Percentiles rank a stretch among this genome's conserved stretches.
Evolutionary conservation across 306 rosid genomes (phyloP).

Genomic region (Fagus crenata): DNA sequence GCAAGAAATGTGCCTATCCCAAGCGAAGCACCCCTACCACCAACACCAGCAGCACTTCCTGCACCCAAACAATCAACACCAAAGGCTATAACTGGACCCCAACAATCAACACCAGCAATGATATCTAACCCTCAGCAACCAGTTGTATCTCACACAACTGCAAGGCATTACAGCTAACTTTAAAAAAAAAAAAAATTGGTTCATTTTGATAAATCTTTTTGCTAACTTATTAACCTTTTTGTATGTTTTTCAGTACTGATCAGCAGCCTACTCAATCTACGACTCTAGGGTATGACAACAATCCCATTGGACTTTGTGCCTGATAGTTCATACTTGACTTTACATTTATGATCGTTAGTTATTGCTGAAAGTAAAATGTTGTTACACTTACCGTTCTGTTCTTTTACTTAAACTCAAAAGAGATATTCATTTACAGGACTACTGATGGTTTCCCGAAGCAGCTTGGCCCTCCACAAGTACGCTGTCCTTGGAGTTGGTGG

Average conservation of each 20-base stretch:
- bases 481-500: conserved; percentile 37
- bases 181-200: not conserved
- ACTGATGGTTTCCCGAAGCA: not conserved
- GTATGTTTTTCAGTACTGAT: no score
- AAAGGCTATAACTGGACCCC: conserved; percentile 11
- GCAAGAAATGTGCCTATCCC: conserved; percentile 62
- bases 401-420: not conserved
- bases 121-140: conserved; percentile 16
- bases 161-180: conserved; percentile 28
- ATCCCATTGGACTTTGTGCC: no score
- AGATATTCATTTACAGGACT: not conserved
- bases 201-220: no score
- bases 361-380: no score
- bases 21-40: conserved; percentile 38
- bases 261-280: no score
- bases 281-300: no score
- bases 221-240: no score
- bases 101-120: conserved; percentile 19
- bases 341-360: not conserved
- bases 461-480: conserved; percentile 12
- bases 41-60: conserved; percentile 9
- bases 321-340: not conserved
- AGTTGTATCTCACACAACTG: conserved; percentile 19
- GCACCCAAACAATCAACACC: conserved; percentile 26
- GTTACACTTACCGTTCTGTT: not conserved